Base-by-base conservation (phyloP, 73 alveolate genomes). In the Breviolum minutum region DNA sequence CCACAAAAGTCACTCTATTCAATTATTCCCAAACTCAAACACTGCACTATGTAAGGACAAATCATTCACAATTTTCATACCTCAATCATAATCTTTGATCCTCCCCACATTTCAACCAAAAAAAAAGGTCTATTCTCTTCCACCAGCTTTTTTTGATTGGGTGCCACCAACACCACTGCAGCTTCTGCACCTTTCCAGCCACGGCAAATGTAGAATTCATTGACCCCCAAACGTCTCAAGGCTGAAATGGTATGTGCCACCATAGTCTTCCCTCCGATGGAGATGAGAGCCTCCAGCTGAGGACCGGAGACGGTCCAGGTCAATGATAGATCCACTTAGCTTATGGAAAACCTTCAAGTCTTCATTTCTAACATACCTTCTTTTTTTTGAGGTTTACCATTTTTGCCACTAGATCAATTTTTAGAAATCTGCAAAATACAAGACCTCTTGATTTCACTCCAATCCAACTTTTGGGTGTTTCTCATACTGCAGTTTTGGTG, bases 271-370 rank as follows among this genome's bases (percentile, higher is more conserved):
- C 96, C 96, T 40, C 96, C 96, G 62, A 89, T 27, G 74, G 96
- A 69, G 62, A 89, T 89, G 22, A 89, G 60, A 62, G 96, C 96
- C 96, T n/a, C n/a, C n/a, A n/a, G n/a, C n/a, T n/a, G n/a, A n/a
- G n/a, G n/a, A n/a, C n/a, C n/a, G n/a, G n/a, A n/a, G n/a, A n/a
- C n/a, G n/a, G n/a, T n/a, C n/a, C n/a, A n/a, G n/a, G n/a, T n/a
- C n/a, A n/a, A n/a, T n/a, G n/a, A n/a, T n/a, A n/a, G 54, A 40
- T 40, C 54, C 54, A 40, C 54, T 40, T 40, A 40, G 54, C 3
- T 40, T 40, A 3, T 40, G 69, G 8, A 2, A 14, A n/a, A n/a
- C n/a, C 60, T 13, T 30, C 81, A 71, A 71, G 5, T 30, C 82
- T 2, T 22, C 82, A 71, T 29, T 80, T n/a, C n/a, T n/a, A n/a